Percentiles rank a stretch among this genome's conserved stretches.
These are phyloP conservation scores for Malassezia yamatoensis DNA, from an alignment of 1,284 basidiomycete genomes.

Conservation along the genomic window DNA sequence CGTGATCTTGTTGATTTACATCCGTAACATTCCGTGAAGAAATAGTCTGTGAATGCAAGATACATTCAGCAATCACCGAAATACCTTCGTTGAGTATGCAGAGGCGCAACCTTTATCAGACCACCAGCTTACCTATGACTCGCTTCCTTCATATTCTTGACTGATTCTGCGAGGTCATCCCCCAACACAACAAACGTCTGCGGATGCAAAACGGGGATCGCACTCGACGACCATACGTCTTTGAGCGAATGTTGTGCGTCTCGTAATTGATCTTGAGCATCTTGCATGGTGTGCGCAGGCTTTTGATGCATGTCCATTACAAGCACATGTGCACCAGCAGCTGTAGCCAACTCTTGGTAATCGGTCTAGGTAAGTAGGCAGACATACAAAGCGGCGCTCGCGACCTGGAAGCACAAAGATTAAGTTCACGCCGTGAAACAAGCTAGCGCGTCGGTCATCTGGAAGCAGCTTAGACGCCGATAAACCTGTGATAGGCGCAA, in stretches of 20 bases:
- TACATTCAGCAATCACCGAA: conserved; percentile 5
- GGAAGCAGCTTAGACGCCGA: not conserved
- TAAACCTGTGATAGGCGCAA: conserved; percentile 1
- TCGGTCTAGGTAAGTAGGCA: not conserved
- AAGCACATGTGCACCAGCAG: conserved; percentile 9
- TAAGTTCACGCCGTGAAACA: not conserved
- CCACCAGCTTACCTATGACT: not conserved
- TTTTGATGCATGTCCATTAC: conserved; percentile 1
- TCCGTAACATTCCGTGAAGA: not conserved
- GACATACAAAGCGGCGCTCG: conserved; percentile 4
- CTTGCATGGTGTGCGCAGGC: not conserved
- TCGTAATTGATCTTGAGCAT: not conserved
- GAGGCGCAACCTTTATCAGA: not conserved
- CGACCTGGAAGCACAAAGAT: not conserved
- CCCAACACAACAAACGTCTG: not conserved
- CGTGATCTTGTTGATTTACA: not conserved
- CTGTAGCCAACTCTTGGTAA: conserved; percentile 5
- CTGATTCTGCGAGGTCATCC: not conserved
- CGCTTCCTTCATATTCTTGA: not conserved
- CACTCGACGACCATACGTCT: not conserved
- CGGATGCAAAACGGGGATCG: not conserved
- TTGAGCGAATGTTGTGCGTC: not conserved
- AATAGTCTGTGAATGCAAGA: conserved; percentile 1
- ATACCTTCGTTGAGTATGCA: not conserved
- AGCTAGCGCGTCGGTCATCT: not conserved